phyloP scores from a whole-genome alignment of 768 basidiomycete genomes.

The Ramaria rubella region DNA sequence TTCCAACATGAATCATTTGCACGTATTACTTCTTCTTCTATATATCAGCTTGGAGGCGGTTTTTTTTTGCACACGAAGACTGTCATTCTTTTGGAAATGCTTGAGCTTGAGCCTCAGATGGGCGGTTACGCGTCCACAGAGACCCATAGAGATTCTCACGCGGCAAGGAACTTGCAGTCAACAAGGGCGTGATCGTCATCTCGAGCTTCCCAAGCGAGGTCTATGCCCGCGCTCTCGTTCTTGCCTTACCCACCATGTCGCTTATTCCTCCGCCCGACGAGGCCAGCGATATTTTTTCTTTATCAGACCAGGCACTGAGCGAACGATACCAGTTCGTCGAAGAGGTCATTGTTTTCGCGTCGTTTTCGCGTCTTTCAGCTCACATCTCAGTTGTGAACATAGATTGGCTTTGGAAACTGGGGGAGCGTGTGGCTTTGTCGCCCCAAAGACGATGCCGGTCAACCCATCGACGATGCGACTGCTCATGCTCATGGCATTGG shows the following conservation, averaged over 20 bases:
- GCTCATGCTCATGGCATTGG: slow-evolving; percentile 36
- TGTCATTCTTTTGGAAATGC: too few relatives aligned
- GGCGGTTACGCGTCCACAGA: slow-evolving; percentile 9
- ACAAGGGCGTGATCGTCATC: background rate
- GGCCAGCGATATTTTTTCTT: slow-evolving; percentile 60
- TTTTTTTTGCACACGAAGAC: too few relatives aligned
- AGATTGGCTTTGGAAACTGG: slow-evolving; percentile 94
- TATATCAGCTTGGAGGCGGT: too few relatives aligned
- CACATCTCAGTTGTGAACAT: slow-evolving; percentile 13
- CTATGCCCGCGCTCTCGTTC: background rate
- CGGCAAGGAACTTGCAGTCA: background rate
- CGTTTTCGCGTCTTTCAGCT: background rate
- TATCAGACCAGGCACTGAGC: slow-evolving; percentile 66
- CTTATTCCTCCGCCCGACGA: slow-evolving; percentile 16
- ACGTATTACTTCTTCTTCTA: too few relatives aligned
- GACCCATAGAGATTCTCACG: slow-evolving; percentile 1
- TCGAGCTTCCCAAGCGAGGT: slow-evolving; percentile 1
- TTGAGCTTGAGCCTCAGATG: too few relatives aligned
- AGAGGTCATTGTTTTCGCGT: slow-evolving; percentile 41
- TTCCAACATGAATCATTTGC: too few relatives aligned
- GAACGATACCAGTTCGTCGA: slow-evolving; percentile 68
- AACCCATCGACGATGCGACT: slow-evolving; percentile 31
- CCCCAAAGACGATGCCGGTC: slow-evolving; percentile 41
- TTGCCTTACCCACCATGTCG: slow-evolving; percentile 23
- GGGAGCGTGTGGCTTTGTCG: slow-evolving; percentile 81